Base-by-base conservation (phyloP, 345 rosid species). In the Nasturtium officinale region DNA sequence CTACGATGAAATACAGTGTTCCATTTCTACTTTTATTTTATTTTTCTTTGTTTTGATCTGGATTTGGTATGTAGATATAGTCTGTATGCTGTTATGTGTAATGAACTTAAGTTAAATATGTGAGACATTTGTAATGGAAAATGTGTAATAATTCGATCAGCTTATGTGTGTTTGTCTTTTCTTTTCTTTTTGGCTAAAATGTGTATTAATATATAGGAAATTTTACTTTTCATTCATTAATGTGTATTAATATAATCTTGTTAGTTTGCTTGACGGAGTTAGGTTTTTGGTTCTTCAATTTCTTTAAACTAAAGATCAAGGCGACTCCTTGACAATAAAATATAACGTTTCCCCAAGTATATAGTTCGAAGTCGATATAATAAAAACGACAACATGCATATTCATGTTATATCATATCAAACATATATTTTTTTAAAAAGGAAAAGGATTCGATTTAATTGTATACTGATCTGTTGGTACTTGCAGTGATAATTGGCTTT, bases 11-110 rank as follows among this genome's bases (percentile, higher is more conserved):
- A 70, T 29, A 20, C 62, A 71, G 57, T 71, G 76, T 65, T 58
- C 72, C 59, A 13, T 48, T 57, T 75, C 67, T 74, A 33, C 46
- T 66, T 37, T 46, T 61, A 16, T 43, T 23, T 71, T 29, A 32
- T 6, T 29, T 77, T 38, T 66, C 58, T 63, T 52, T 75, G 67
- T 77, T 77, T 71, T 59, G 69, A 72, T 60, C 48, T 73, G 60
- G 38, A 67, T 60, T 33, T 77, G 77, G 77, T 77, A 67, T 59
- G 72, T 78, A 78, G 73, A 67, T 78, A 72, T 63, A 62, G 67
- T 72, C 20, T 71, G 61, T 77, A 71, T 71, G 61, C 51, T 68
- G 21, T 61, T 37, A 47, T 56, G 71, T 65, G 76, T 77, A 20
- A 56, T 77, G 65, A 48, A 68, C 47, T 32, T 55, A 63, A 55